These are phyloP conservation scores for Allium cepa DNA, from an alignment of 106 monocot genomes.

Conservation along the genomic window DNA sequence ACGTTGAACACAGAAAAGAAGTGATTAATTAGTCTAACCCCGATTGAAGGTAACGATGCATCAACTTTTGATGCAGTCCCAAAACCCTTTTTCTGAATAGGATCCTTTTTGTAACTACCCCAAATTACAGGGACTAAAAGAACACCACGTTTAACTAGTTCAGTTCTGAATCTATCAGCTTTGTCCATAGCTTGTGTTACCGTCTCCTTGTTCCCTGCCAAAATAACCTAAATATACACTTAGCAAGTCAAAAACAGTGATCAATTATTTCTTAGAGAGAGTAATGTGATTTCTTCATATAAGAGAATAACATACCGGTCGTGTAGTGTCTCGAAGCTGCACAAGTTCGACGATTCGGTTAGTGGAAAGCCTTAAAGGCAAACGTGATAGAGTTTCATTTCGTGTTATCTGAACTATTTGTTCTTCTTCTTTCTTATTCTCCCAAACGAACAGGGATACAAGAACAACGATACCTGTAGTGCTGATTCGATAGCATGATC, in stretches of 20 bases:
- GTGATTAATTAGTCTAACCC: constrained; percentile 40
- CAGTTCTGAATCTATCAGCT: constrained; percentile 87
- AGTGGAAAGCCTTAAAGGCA: constrained; percentile 90
- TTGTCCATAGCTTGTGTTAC: constrained; percentile 65
- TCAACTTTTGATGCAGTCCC: constrained; percentile 39
- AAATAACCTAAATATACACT: constrained; percentile 66
- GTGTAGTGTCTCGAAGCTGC: constrained; percentile 74
- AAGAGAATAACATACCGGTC: constrained; percentile 59
- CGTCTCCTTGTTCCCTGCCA: constrained; percentile 79
- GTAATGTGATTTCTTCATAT: neutral
- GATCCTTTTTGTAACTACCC: constrained; percentile 36
- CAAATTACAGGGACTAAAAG: constrained; percentile 82
- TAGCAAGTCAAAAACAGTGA: constrained; percentile 9
- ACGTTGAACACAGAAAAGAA: constrained; percentile 8
- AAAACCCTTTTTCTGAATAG: constrained; percentile 64
- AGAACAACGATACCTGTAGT: constrained; percentile 82
- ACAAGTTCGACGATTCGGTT: constrained; percentile 92
- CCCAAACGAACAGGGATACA: constrained; percentile 88
- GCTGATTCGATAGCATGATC: constrained; percentile 85
- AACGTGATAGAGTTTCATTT: constrained; percentile 88
- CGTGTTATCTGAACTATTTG: constrained; percentile 84
- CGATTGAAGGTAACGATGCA: constrained; percentile 73
- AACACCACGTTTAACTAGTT: constrained; percentile 77
- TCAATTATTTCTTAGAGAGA: neutral
- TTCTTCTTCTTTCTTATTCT: constrained; percentile 93